Evolutionary conservation across 352 stramenopile species (phyloP).

Genomic region (Globisporangium sylvaticum): DNA sequence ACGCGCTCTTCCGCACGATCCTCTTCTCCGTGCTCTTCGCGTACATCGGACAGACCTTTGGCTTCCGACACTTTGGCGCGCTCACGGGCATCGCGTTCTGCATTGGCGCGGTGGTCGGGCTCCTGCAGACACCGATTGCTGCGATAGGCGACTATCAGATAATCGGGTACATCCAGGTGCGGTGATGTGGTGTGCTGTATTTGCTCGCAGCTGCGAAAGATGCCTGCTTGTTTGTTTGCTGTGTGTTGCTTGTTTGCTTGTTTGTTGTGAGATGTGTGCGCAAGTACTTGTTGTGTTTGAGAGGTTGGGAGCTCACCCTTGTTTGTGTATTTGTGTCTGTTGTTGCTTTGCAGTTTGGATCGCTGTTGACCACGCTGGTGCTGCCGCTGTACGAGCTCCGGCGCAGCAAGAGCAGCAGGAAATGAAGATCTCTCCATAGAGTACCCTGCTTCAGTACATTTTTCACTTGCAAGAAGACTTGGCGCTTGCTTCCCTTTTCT

Average conservation of each 20-base stretch:
- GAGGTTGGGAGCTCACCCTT: no score
- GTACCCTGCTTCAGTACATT: neutral
- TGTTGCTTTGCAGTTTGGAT: constrained; percentile 31
- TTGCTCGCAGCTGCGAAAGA: neutral
- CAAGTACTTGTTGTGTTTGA: neutral
- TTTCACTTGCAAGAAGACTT: neutral
- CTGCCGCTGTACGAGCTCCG: constrained; percentile 44
- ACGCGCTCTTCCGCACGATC: constrained; percentile 81
- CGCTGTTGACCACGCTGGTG: constrained; percentile 43
- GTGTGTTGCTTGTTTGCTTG: constrained; percentile 13
- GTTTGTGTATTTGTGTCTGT: neutral
- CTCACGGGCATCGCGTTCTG: constrained; percentile 75
- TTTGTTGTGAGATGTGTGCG: constrained; percentile 13
- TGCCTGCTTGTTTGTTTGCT: neutral
- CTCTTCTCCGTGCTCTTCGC: constrained; percentile 83
- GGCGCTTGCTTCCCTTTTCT: neutral
- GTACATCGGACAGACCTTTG: constrained; percentile 72
- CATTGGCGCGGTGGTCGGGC: constrained; percentile 53
- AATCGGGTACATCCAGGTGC: constrained; percentile 47
- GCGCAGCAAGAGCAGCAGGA: constrained; percentile 14
- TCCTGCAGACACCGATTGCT: constrained; percentile 62
- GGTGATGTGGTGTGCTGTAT: neutral
- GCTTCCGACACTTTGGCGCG: constrained; percentile 84
- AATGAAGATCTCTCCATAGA: neutral
- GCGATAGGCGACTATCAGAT: constrained; percentile 41